phyloP scores from a whole-genome alignment of 805 yeast genomes.

The Helenozyma baotianmanensis region DNA sequence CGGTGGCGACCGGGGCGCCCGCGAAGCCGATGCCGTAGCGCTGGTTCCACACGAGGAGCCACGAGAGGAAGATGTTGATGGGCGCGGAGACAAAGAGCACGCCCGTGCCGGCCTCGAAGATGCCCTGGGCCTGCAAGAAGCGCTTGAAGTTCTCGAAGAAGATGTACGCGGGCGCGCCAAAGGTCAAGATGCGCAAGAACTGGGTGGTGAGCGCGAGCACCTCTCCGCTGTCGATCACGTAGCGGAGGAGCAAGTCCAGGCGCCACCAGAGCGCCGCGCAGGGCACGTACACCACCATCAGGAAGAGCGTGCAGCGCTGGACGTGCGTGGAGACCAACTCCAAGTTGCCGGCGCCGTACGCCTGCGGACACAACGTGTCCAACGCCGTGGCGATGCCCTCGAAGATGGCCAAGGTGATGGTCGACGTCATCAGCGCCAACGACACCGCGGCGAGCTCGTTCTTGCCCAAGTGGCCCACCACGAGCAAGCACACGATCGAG shows the following conservation, averaged over 20 bases:
- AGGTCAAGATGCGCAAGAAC: conserved; percentile 31
- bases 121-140: conserved; percentile 43
- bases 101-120: conserved; percentile 45
- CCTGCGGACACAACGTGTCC: conserved; percentile 44
- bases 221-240: conserved; percentile 28
- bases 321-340: conserved; percentile 34
- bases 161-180: conserved; percentile 42
- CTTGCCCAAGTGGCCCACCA: conserved; percentile 43
- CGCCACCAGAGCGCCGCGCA: conserved; percentile 41
- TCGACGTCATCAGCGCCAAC: conserved; percentile 40
- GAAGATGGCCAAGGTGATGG: conserved; percentile 40
- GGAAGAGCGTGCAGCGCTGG: conserved; percentile 34
- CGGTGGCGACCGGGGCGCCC: conserved; percentile 43
- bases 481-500: conserved; percentile 38
- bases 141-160: conserved; percentile 39
- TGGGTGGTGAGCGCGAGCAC: conserved; percentile 31
- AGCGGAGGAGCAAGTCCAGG: conserved; percentile 23
- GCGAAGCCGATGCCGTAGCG: conserved; percentile 36
- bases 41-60: conserved; percentile 40
- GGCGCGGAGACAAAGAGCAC: conserved; percentile 40
- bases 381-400: conserved; percentile 45
- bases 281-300: conserved; percentile 32
- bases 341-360: conserved; percentile 40
- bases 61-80: conserved; percentile 34
- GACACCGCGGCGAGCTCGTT: conserved; percentile 44